Conservation (phyloP, 23 red algal species). For the Gracilariopsis chorda region DNA sequence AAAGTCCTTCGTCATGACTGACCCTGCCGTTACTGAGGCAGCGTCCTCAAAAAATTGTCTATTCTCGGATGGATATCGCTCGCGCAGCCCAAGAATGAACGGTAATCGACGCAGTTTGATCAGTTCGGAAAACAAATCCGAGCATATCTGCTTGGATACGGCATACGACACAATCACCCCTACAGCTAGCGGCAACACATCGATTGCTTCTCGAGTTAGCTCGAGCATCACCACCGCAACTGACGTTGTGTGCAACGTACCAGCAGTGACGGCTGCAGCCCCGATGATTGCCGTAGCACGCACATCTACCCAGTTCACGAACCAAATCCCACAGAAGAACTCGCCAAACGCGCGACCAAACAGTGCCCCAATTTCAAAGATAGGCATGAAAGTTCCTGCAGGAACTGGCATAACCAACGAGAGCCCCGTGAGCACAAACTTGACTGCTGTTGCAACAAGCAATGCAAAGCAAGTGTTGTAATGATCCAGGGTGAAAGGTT, state of each 20-base stretch:
- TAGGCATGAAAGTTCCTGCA: slow-evolving; percentile 70
- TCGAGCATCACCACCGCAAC: slow-evolving; percentile 82
- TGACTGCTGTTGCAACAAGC: slow-evolving; percentile 21
- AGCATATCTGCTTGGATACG: slow-evolving; percentile 55
- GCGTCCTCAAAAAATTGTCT: slow-evolving; percentile 29
- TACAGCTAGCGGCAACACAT: slow-evolving; percentile 68
- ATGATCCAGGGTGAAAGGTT: slow-evolving; percentile 2
- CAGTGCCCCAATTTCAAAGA: slow-evolving; percentile 72
- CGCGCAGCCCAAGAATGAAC: slow-evolving; percentile 59
- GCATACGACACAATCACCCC: slow-evolving; percentile 70
- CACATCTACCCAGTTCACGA: slow-evolving; percentile 55
- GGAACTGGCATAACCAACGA: slow-evolving; percentile 75
- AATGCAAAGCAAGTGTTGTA: slow-evolving; percentile 37
- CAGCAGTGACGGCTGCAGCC: slow-evolving; percentile 69
- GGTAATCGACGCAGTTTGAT: slow-evolving; percentile 64
- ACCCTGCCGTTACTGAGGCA: slow-evolving; percentile 39
- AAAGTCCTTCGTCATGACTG: slow-evolving; percentile 56
- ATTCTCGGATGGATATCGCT: slow-evolving; percentile 54
- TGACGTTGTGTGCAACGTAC: slow-evolving; percentile 43
- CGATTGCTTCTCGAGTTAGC: slow-evolving; percentile 70
- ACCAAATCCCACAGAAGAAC: slow-evolving; percentile 11
- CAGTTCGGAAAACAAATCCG: slow-evolving; percentile 67
- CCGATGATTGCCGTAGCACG: slow-evolving; percentile 70
- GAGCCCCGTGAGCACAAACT: slow-evolving; percentile 58
- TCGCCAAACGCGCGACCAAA: slow-evolving; percentile 68